Evolutionary conservation across 768 basidiomycete species (phyloP).

Genomic region (Amanita rubescens): DNA sequence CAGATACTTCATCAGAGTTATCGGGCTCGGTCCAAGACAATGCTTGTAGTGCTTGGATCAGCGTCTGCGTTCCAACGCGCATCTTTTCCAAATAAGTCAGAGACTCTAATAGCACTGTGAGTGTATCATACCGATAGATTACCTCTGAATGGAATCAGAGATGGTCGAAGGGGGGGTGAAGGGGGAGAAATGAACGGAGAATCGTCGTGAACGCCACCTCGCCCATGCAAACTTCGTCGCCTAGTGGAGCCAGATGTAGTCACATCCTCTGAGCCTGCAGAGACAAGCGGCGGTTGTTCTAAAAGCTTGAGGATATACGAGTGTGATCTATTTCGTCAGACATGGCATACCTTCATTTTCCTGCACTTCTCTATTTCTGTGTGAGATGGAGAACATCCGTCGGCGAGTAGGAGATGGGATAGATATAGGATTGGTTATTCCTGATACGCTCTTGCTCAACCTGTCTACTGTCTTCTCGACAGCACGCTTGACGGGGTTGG

Average conservation of each 20-base stretch:
- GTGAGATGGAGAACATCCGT: conserved; percentile 49
- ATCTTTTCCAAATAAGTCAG: conserved; percentile 40
- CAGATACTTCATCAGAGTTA: conserved; percentile 54
- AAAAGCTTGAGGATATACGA: not conserved
- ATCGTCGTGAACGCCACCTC: conserved; percentile 23
- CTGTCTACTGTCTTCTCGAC: conserved; percentile 56
- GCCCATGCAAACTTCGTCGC: not conserved
- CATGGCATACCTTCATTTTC: conserved; percentile 23
- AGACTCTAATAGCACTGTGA: conserved; percentile 9
- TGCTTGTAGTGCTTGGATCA: conserved; percentile 84
- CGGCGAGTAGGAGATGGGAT: conserved; percentile 32
- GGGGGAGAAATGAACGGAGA: conserved; percentile 65
- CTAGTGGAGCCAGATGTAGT: conserved; percentile 19
- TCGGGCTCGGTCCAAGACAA: conserved; percentile 73
- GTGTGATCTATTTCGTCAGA: not conserved
- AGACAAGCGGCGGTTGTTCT: not conserved
- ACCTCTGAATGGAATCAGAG: conserved; percentile 50
- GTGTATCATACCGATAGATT: conserved; percentile 56
- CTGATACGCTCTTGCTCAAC: conserved; percentile 51
- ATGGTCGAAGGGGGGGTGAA: conserved; percentile 51
- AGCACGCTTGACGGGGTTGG: conserved; percentile 44
- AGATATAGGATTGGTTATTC: conserved; percentile 27
- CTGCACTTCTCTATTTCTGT: conserved; percentile 40
- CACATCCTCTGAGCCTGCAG: not conserved
- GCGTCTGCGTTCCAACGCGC: conserved; percentile 81